phyloP scores from a whole-genome alignment of 306 rosid species.

The Fragaria ananassa region DNA sequence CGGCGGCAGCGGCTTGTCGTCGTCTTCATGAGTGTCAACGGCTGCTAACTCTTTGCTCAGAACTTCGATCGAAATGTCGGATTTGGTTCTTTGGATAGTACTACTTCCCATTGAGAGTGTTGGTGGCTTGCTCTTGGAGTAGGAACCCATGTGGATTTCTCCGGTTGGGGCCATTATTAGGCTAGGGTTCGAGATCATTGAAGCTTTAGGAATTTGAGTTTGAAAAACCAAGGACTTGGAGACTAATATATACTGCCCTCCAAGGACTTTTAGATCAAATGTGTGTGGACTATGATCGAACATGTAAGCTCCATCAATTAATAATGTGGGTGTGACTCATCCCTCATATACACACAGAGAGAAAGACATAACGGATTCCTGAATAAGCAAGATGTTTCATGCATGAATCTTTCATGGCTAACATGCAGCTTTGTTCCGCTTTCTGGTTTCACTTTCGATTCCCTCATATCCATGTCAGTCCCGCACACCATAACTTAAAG shows the following conservation, averaged over 20 bases:
- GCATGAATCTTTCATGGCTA: conserved; percentile 13
- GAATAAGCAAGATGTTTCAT: conserved; percentile 17
- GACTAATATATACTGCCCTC: conserved; percentile 17
- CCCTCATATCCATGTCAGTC: neutral
- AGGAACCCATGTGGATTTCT: conserved; percentile 20
- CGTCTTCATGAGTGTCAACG: neutral
- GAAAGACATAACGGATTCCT: neutral
- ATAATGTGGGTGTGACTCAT: neutral
- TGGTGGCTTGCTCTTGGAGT: conserved; percentile 14
- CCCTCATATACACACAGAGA: neutral
- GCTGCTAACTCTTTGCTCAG: conserved; percentile 23
- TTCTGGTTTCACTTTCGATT: neutral
- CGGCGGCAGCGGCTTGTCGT: conserved; percentile 11
- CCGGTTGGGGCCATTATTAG: conserved; percentile 28
- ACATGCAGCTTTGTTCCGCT: conserved; percentile 6
- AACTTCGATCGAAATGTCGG: conserved; percentile 35
- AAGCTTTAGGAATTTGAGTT: neutral
- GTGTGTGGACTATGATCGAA: conserved; percentile 17
- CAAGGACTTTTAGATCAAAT: neutral
- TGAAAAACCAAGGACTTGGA: neutral
- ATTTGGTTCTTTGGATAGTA: conserved; percentile 36
- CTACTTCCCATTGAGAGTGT: conserved; percentile 24
- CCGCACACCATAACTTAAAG: neutral
- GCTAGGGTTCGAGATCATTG: neutral
- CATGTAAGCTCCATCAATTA: neutral